phyloP scores from a whole-genome alignment of 495 filamentous ascomycete genomes.

The Tuber borchii region DNA sequence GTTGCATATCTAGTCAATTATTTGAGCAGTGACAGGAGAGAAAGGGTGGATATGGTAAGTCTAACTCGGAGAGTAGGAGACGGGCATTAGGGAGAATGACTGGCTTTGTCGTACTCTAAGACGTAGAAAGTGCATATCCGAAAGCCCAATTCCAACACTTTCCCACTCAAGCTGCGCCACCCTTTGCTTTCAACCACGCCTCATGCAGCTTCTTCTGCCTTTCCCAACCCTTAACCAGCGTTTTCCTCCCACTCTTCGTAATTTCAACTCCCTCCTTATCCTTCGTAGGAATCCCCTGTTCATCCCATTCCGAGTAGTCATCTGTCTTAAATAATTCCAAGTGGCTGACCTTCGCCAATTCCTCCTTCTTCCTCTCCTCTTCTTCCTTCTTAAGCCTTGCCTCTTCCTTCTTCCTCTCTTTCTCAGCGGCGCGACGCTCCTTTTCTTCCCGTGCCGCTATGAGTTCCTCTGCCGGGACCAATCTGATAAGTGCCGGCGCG shows the following conservation, averaged over 20 bases:
- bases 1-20: too few species aligned
- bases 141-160: too few species aligned
- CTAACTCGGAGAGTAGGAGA: too few species aligned
- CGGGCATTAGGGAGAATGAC: too few species aligned
- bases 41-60: too few species aligned
- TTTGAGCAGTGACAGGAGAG: too few species aligned
- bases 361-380: conserved; percentile 49
- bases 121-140: too few species aligned
- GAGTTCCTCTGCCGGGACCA: conserved; percentile 63
- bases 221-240: conserved; percentile 86
- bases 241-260: conserved; percentile 73
- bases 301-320: conserved; percentile 75
- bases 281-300: conserved; percentile 72
- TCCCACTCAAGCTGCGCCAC: not conserved
- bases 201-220: conserved; percentile 84
- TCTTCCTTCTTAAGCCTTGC: conserved; percentile 55
- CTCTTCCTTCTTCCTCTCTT: conserved; percentile 54
- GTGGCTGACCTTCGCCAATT: conserved; percentile 45
- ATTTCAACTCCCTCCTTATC: conserved; percentile 70
- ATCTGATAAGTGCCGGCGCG: conserved; percentile 71
- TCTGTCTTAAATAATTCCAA: conserved; percentile 59
- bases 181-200: conserved; percentile 15
- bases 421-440: conserved; percentile 51
- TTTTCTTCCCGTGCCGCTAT: conserved; percentile 67
- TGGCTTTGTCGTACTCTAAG: too few species aligned